phyloP scores from a whole-genome alignment of 345 rosid species.

The Salix koriyanagi region DNA sequence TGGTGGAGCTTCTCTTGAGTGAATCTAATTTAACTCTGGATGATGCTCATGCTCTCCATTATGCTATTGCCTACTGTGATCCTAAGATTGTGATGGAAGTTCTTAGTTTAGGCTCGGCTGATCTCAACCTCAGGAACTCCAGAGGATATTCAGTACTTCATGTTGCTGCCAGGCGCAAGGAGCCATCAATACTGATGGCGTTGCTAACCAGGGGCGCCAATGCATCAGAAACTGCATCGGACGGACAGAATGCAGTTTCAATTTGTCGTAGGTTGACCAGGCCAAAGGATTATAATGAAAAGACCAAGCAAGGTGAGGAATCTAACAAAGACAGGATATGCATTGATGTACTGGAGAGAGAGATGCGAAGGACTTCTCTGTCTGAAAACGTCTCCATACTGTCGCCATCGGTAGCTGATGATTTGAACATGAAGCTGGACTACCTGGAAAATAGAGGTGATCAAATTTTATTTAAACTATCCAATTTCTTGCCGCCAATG shows the following conservation, averaged over 20 bases:
- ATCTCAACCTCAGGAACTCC: slow-evolving; percentile 27
- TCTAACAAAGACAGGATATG: slow-evolving; percentile 39
- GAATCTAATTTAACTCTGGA: background rate
- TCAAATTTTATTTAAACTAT: background rate
- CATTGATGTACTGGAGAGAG: slow-evolving; percentile 38
- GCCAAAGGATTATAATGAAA: slow-evolving; percentile 37
- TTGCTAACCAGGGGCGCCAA: slow-evolving; percentile 36
- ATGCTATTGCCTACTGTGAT: background rate
- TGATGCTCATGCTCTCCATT: background rate
- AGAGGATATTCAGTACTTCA: slow-evolving; percentile 47
- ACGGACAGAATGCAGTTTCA: slow-evolving; percentile 37
- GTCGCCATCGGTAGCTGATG: slow-evolving; percentile 19
- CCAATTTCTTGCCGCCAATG: background rate
- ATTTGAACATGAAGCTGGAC: slow-evolving; percentile 29
- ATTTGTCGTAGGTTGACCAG: slow-evolving; percentile 41
- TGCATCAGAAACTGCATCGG: slow-evolving; percentile 28
- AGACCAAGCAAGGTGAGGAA: slow-evolving; percentile 27
- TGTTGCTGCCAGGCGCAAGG: slow-evolving; percentile 44
- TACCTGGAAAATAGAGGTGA: slow-evolving; percentile 48
- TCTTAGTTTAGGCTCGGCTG: background rate
- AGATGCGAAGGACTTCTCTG: slow-evolving; percentile 20
- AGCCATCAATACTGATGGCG: slow-evolving; percentile 29
- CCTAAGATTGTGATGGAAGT: background rate
- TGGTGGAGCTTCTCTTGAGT: background rate
- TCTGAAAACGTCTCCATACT: slow-evolving; percentile 7